phyloP scores from a whole-genome alignment of 192 early-diverging fungal genomes.

The Gryganskiella cystojenkinii region DNA sequence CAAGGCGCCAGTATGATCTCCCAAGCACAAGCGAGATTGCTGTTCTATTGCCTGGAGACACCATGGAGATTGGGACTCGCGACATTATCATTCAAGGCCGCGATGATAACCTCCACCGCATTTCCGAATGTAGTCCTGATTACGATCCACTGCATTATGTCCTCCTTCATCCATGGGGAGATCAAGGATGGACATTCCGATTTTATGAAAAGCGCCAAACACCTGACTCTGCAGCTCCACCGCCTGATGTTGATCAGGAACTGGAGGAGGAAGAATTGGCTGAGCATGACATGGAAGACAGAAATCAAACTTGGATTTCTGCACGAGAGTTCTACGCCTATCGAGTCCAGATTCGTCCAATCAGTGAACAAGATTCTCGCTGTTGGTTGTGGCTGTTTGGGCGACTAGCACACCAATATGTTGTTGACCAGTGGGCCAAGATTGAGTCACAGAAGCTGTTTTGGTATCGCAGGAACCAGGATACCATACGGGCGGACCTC shows the following conservation, averaged over 20 bases:
- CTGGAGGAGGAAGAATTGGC: not conserved
- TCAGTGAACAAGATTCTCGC: not conserved
- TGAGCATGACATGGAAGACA: not conserved
- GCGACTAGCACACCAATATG: constrained; percentile 7
- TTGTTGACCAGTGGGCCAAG: constrained; percentile 23
- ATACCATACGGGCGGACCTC: not conserved
- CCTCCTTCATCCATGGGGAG: constrained; percentile 8
- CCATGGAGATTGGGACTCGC: not conserved
- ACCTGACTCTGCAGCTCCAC: not conserved
- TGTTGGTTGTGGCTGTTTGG: constrained; percentile 5
- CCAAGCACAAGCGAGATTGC: constrained; percentile 15
- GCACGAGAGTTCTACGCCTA: constrained; percentile 19
- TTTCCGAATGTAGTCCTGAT: constrained; percentile 2
- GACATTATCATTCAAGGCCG: constrained; percentile 12
- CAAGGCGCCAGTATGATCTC: not conserved
- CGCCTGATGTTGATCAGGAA: not conserved
- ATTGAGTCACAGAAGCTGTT: constrained; percentile 1
- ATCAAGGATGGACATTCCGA: constrained; percentile 6
- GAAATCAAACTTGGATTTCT: not conserved
- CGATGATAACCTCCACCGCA: not conserved
- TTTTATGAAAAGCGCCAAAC: not conserved
- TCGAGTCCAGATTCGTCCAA: constrained; percentile 4
- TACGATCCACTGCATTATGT: constrained; percentile 15
- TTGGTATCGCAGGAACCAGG: constrained; percentile 18
- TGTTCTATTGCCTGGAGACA: constrained; percentile 9